A percentile compares a stretch with the other conserved stretches of the same genome.
phyloP scores from a whole-genome alignment of 176 grass and related monocot species.

The Triticum turgidum region DNA sequence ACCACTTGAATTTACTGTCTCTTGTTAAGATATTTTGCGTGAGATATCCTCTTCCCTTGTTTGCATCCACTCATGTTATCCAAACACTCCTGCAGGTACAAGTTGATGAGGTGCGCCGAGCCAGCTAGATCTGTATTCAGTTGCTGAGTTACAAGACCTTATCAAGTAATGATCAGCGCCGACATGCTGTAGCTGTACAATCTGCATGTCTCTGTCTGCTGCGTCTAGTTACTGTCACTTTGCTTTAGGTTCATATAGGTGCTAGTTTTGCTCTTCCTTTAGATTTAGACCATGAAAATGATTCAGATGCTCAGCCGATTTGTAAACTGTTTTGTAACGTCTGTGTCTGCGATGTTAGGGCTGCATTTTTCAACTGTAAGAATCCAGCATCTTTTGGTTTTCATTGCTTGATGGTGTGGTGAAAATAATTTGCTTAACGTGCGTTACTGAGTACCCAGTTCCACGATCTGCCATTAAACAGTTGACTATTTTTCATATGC shows the following conservation, averaged over 20 bases:
- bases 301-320: background rate
- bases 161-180: background rate
- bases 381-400: background rate
- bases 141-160: conserved; percentile 4
- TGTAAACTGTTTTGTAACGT: conserved; percentile 20
- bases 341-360: background rate
- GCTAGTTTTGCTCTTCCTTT: conserved; percentile 1
- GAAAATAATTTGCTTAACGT: conserved; percentile 17
- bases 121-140: background rate
- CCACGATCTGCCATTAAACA: background rate
- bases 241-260: conserved; percentile 6
- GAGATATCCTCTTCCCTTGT: conserved; percentile 4
- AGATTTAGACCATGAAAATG: conserved; percentile 21
- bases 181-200: background rate
- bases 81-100: conserved; percentile 27
- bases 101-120: background rate
- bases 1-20: background rate
- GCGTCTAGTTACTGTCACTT: background rate
- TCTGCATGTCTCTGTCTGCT: background rate
- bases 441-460: background rate
- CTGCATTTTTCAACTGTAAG: conserved; percentile 3
- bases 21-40: background rate
- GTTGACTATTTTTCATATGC: background rate
- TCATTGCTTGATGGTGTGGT: background rate
- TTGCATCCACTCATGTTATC: background rate